Base-by-base conservation (phyloP, 352 stramenopile species). In the Globisporangium orthogonon region DNA sequence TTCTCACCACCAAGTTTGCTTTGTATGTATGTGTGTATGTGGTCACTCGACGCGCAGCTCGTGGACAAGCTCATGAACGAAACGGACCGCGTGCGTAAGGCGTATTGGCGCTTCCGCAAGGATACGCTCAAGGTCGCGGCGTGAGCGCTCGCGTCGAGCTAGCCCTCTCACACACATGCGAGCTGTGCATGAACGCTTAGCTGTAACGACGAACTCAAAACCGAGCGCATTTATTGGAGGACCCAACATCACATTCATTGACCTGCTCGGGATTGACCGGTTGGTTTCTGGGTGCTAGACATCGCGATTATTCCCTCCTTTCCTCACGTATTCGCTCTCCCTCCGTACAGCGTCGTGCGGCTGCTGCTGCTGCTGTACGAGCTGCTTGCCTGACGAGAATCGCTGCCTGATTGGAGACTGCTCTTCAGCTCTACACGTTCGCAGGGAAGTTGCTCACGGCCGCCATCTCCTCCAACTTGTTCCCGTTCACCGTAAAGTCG, bases 381-480 rank as follows among this genome's bases (percentile, higher is more conserved):
- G 30, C 37, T 43, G 37, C 37, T 9, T 52, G 14, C 29, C 9
- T 11, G 48, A 14, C 5, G 29, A 15, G 48, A 30, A 6, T 31
- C 10, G 48, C 30, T 39, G 47, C 28, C 10, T 10, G 28, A 18
- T 13, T 15, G 35, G n/a, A 10, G n/a, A 48, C 17, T 43, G 18
- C 17, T 28, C 41, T 6, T 17, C 47, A 39, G 53, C 41, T 58
- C 73, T 84, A 89, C 74, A 86, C 68, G 70, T 74, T 78, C 49
- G 76, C 63, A 49, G 85, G 85, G 61, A 95, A 92, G 51, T 72
- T 76, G 61, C 64, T 89, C 18, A 95, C 79, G 6, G 85, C 78
- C 61, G 70, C 77, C 81, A 95, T 90, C 54, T 95, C 85, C 61
- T 93, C 83, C 51, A 93, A 73, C 62, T 91, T 91, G 61, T 66